Evolutionary conservation across 306 rosid genomes (phyloP).

Genomic region (Trichosanthes truncata): DNA sequence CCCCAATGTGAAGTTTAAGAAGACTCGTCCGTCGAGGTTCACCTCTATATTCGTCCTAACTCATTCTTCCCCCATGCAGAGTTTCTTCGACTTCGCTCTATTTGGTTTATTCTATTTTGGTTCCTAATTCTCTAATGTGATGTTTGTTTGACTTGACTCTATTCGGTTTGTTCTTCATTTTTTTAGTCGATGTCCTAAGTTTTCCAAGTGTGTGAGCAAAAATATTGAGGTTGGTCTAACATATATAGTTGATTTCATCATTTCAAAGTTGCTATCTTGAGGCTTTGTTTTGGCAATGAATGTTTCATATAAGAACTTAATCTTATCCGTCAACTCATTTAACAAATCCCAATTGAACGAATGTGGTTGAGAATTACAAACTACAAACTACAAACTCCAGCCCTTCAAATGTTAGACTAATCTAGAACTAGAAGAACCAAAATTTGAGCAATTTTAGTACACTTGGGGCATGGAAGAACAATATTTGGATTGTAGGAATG

Average conservation of each 20-base stretch:
- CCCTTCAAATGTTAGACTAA: background rate
- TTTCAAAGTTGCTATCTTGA: background rate
- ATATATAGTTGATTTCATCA: too few species aligned
- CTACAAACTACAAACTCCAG: background rate
- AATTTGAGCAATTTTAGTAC: background rate
- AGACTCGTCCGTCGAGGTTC: slow-evolving; percentile 19
- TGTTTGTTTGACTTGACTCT: background rate
- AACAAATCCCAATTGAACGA: background rate
- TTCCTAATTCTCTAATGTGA: background rate
- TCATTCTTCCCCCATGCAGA: background rate
- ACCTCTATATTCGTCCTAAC: slow-evolving; percentile 15
- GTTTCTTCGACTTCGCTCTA: background rate
- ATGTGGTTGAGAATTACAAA: background rate
- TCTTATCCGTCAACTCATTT: background rate
- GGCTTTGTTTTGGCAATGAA: background rate
- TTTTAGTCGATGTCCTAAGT: background rate
- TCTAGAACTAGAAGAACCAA: background rate
- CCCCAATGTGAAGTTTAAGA: background rate
- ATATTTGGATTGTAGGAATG: background rate
- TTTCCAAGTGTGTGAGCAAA: background rate
- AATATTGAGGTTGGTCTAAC: background rate
- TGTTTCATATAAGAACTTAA: background rate
- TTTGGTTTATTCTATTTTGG: background rate
- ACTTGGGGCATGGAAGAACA: background rate
- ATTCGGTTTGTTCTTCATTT: background rate